These are phyloP conservation scores for Xylariaceae sp. DNA, from an alignment of 2,329 filamentous ascomycete genomes.

Conservation along the genomic window DNA sequence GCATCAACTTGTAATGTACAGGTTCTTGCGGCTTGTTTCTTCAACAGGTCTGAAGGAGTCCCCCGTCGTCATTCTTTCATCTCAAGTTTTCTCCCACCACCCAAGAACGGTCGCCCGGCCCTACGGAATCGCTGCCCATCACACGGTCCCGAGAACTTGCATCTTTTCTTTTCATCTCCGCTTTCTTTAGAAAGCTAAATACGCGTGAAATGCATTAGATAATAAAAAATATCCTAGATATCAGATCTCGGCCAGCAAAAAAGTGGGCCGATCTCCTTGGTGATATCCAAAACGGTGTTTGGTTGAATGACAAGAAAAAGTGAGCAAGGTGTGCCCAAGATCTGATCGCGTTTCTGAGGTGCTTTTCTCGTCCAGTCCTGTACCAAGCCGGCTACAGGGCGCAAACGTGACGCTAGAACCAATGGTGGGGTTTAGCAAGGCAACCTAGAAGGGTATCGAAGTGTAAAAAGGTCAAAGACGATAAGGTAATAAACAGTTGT, in stretches of 20 bases:
- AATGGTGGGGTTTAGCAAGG: constrained; percentile 20
- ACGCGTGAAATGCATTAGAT: constrained; percentile 30
- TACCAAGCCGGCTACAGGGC: constrained; percentile 5
- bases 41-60: no score
- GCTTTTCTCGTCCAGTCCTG: constrained; percentile 16
- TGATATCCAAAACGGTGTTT: constrained; percentile 22
- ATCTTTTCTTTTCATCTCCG: constrained; percentile 12
- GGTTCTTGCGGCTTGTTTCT: constrained; percentile 19
- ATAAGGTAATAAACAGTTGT: constrained; percentile 14
- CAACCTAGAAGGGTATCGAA: constrained; percentile 45
- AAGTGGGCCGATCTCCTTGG: constrained; percentile 29
- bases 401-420: no score
- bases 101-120: no score
- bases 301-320: constrained; percentile 32
- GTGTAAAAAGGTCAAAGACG: constrained; percentile 31
- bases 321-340: constrained; percentile 26
- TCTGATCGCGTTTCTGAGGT: constrained; percentile 29
- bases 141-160: constrained; percentile 19
- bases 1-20: constrained; percentile 29
- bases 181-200: constrained; percentile 16
- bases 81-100: no score
- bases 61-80: no score
- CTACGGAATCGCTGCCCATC: constrained; percentile 21
- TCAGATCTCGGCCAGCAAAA: constrained; percentile 32
- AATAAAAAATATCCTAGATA: constrained; percentile 29